Base-by-base conservation (phyloP, 1,139 yeast genomes). In the Trichomonascaceae sp. region DNA sequence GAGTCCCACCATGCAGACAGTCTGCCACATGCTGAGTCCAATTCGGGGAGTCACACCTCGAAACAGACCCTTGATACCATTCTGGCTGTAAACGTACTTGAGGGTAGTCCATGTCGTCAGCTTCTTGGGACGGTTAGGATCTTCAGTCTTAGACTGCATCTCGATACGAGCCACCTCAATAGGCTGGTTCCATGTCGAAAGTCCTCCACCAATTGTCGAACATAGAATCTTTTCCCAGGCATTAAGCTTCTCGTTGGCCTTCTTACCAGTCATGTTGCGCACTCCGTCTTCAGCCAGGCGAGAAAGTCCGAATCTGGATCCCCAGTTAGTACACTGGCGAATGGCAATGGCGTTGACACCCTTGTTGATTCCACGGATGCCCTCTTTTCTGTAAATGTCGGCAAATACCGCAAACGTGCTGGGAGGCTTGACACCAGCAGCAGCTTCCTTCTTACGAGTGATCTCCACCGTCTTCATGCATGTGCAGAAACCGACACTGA, bases 311-410 rank as follows among this genome's bases (percentile, higher is more conserved):
- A 87, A 87, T 56, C 98, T 71, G 18, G 96, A 84, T 35, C 98
- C 98, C 98, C 98, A 89, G 62, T 89, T 89, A 47, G 97, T 87
- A 80, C 85, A 80, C 60, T 89, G 98, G 63, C 98, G 79, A 48
- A 89, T 80, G 22, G 98, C 97, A 41, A 89, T 97, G n/a, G 98
- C 98, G 54, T 89, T 89, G 42, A 89, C 98, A 56, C 98, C 98
- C 64, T 80, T 85, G 62, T 89, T 89, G 54, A 89, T 84, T 48
- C 98, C 98, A 49, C 77, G 68, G 39, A 89, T 72, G 46, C 98
- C 98, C 58, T 89, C 97, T 43, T 67, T 76, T 35, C 64, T 62
- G 59, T 74, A 87, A 42, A 89, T 85, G 29, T 81, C 92, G 54
- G 70, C 71, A 62, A 89, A 89, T 28, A 85, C 96, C 49, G 76